phyloP scores from a whole-genome alignment of 1,284 basidiomycete genomes.

The Heterobasidion annosum region DNA sequence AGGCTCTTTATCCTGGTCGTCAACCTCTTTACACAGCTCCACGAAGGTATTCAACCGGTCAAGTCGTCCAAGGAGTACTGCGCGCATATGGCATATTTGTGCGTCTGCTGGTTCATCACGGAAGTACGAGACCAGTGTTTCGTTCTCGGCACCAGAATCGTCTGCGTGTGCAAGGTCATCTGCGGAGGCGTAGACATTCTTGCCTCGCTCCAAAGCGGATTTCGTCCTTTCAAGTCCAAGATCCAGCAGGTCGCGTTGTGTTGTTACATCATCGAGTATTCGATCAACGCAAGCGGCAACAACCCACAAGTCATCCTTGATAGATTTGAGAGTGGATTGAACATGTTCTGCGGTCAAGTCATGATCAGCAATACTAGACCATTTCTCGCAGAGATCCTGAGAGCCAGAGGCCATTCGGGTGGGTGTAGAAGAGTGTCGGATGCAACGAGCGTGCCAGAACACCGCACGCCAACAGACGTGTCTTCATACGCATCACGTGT shows the following conservation, averaged over 20 bases:
- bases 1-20: constrained; percentile 14
- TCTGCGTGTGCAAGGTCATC: constrained; percentile 13
- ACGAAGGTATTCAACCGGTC: constrained; percentile 63
- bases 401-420: constrained; percentile 19
- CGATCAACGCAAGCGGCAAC: constrained; percentile 64
- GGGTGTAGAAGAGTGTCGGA: not conserved
- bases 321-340: constrained; percentile 34
- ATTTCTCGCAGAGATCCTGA: constrained; percentile 35
- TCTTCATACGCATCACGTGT: not conserved
- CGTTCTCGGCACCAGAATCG: constrained; percentile 4
- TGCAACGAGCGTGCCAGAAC: not conserved
- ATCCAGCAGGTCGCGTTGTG: constrained; percentile 50
- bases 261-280: constrained; percentile 43
- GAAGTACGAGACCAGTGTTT: constrained; percentile 42
- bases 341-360: constrained; percentile 44
- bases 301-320: constrained; percentile 67
- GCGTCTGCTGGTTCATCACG: constrained; percentile 43
- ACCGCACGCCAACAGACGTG: not conserved
- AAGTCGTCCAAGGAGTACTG: constrained; percentile 48
- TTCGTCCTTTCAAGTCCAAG: constrained; percentile 54
- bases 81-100: constrained; percentile 53
- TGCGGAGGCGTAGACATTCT: constrained; percentile 19
- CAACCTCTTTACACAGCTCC: constrained; percentile 39
- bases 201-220: constrained; percentile 36
- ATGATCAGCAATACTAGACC: constrained; percentile 46